Base-by-base conservation (phyloP, 2,329 filamentous ascomycete genomes). In the Apiospora rasikravindrae region DNA sequence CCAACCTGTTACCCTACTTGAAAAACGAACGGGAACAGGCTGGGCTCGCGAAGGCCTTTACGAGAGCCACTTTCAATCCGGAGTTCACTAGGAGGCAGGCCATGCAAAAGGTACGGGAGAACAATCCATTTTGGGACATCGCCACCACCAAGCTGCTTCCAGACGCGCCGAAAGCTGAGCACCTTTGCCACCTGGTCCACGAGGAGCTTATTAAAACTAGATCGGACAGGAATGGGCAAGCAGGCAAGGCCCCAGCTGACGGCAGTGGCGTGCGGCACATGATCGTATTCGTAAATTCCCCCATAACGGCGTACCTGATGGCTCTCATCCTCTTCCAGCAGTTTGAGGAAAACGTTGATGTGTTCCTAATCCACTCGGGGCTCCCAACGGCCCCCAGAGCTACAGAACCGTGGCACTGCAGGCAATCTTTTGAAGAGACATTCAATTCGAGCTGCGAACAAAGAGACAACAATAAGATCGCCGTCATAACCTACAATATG, bases 1-100 rank as follows among this genome's bases (percentile, higher is more conserved):
- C 3, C 16, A 1, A 45, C 44, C 19, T 49, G 19, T 6, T 22
- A 22, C 45, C 45, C 45, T 49, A n/a, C 22, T n/a, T 49, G 45
- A n/a, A 11, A 7, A 7, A 4, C 45, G 45, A 10, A 1, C 8
- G 2, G 22, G 3, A 1, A 2, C 22, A 11, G 45, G 0, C 6
- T n/a, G 4, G 45, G 5, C 13, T 49, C 45, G 45, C 45, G 45
- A 8, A 1, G 2, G 19, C 8, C 3, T 49, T 49, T 24, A 10
- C 45, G 19, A 8, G 2, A n/a, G 22, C 45, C 22, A 49, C 22
- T 22, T 4, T 49, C 19, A 19, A 49, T 19, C 45, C 45, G 45
- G 8, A 13, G 42, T 16, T 16, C 42, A n/a, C 19, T 7, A 49
- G 19, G 7, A 4, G 5, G 5, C n/a, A n/a, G 3, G 19, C 8